phyloP scores from a whole-genome alignment of 2,329 filamentous ascomycete species.

The Diaporthe eres region DNA sequence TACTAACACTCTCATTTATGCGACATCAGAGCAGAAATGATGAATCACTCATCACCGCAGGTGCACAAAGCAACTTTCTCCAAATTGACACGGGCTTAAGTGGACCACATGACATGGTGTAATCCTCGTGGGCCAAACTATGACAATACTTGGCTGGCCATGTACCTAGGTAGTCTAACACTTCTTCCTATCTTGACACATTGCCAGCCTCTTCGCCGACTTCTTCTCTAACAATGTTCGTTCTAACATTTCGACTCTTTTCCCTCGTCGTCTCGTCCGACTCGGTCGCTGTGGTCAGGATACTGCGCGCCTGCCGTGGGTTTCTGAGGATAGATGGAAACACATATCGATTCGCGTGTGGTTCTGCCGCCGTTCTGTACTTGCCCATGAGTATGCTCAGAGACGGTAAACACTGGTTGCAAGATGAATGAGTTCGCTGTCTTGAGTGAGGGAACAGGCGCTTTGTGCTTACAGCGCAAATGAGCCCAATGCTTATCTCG shows the following conservation, averaged over 20 bases:
- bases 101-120: neutral
- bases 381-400: conserved; percentile 1
- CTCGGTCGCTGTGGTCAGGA: conserved; percentile 14
- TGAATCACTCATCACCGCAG: neutral
- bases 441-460: too few species aligned
- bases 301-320: neutral
- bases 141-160: neutral
- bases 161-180: neutral
- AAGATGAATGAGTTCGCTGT: too few species aligned
- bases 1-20: too few species aligned
- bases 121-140: neutral
- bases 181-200: neutral
- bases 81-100: neutral
- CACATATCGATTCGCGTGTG: neutral
- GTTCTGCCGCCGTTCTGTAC: neutral
- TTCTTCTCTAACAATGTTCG: neutral
- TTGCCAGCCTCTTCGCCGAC: neutral
- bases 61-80: neutral
- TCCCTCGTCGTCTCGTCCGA: conserved; percentile 6
- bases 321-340: conserved; percentile 20
- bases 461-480: neutral
- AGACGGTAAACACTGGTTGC: neutral
- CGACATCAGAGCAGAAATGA: neutral
- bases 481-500: conserved; percentile 10
- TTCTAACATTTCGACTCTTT: neutral